A percentile compares a stretch with the other conserved stretches of the same genome.
Evolutionary conservation across 2,329 filamentous ascomycete genomes (phyloP).

Genomic region (Alternaria sp.): DNA sequence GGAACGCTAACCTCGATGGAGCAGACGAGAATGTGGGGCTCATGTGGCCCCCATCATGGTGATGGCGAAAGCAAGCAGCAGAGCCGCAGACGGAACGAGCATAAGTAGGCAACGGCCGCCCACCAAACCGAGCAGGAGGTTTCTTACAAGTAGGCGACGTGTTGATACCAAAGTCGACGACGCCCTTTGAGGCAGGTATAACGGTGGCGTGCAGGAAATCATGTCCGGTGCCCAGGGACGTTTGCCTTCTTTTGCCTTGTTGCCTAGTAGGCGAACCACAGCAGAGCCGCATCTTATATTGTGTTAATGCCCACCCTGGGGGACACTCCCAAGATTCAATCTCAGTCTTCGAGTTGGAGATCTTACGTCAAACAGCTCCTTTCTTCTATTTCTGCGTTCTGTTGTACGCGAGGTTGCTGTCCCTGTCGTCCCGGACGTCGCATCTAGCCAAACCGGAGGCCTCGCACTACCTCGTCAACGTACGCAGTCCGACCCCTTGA

Average conservation of each 20-base stretch:
- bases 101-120: not conserved
- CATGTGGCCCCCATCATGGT: not conserved
- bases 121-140: not conserved
- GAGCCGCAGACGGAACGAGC: not conserved
- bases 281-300: not conserved
- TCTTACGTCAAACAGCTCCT: not conserved
- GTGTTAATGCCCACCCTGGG: not conserved
- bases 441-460: not conserved
- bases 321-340: not conserved
- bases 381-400: not conserved
- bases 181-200: not conserved
- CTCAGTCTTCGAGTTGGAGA: not conserved
- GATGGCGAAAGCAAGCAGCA: not conserved
- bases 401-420: not conserved
- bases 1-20: not conserved
- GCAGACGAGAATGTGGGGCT: not conserved
- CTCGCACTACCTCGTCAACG: not conserved
- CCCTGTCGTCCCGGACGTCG: not conserved
- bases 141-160: not conserved
- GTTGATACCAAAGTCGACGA: not conserved
- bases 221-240: not conserved
- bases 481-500: not conserved
- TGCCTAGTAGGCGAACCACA: not conserved
- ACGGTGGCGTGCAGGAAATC: not conserved
- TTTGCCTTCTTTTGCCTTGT: constrained; percentile 2